Base-by-base conservation (phyloP, 2,329 filamentous ascomycete species). In the Metarhizium album region DNA sequence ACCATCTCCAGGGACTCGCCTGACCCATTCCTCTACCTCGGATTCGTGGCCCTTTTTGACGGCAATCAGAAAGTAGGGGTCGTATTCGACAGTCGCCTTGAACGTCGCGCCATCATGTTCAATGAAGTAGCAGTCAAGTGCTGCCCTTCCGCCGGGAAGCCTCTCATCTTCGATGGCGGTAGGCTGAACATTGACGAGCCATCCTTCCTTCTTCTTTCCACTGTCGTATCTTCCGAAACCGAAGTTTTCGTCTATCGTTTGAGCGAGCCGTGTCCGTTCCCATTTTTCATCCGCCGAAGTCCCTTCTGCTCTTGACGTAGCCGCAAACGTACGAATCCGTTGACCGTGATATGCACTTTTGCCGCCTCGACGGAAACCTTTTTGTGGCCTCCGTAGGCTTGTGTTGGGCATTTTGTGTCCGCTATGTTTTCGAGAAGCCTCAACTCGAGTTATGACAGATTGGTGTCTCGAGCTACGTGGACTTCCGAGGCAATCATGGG, bases 111-210 rank as follows among this genome's bases (percentile, higher is more conserved):
- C 79, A 61, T 95, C 87, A 52, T 91, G 87, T 60, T 90, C 87
- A 53, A 98, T 85, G 69, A 98, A 98, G 73, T 96, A 98, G 70
- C 90, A 96, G 70, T 98, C 93, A 51, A 98, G 82, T 8, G 88
- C 93, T 1, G 93, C 86, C 57, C 89, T 83, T 37, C 93, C 93
- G 53, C 88, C 87, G 1, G 86, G 84, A 45, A 87, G 78, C 59
- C 88, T 87, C 16, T 90, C 79, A 64, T 97, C 91, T 66, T 95
- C 75, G 74, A 98, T 77, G 13, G 83, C 82, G 0, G 93, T 97
- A 38, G 90, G 83, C 65, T 95, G 88, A 72, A 97, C 87, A 64
- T 97, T 98, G 59, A 91, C 88, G 3, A 98, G 80, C 93, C 93
- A 98, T 56, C 94, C 90, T 47, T 86, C 80, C 64, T 83, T 86